A percentile compares a stretch with the other conserved stretches of the same genome.
Conservation (phyloP, 192 early-diverging fungal genomes). For the Coemansia sp. region DNA sequence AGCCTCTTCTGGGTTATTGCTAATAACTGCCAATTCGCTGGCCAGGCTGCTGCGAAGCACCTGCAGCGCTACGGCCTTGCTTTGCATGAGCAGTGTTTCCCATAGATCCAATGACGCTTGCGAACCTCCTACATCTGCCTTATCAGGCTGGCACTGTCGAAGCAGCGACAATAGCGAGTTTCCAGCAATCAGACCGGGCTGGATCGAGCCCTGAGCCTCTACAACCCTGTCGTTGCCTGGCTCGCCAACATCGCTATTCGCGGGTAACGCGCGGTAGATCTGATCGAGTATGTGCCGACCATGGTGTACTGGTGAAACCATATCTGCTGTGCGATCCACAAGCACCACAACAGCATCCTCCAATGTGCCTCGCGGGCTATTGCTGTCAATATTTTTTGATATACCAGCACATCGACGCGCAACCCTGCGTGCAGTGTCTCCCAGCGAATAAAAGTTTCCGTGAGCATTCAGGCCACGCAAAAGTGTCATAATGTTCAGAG, state of each 20-base stretch:
- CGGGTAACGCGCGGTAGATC: constrained; percentile 18
- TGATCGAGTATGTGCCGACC: constrained; percentile 31
- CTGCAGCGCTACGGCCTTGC: constrained; percentile 30
- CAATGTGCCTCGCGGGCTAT: neutral
- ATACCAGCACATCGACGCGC: constrained; percentile 34
- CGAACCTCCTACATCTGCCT: neutral
- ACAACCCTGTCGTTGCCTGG: constrained; percentile 4
- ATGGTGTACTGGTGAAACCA: constrained; percentile 39
- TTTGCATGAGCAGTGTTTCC: constrained; percentile 39
- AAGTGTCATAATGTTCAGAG: constrained; percentile 29
- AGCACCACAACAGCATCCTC: constrained; percentile 31
- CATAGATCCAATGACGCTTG: constrained; percentile 12
- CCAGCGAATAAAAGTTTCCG: constrained; percentile 42
- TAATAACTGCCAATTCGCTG: neutral
- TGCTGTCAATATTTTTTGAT: constrained; percentile 6
- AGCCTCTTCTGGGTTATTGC: neutral
- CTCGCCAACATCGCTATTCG: neutral
- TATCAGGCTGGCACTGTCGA: neutral
- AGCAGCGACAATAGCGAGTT: constrained; percentile 27
- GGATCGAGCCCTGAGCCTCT: neutral
- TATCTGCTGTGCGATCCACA: constrained; percentile 41
- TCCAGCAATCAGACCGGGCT: neutral
- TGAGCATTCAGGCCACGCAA: constrained; percentile 20
- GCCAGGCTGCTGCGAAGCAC: constrained; percentile 29
- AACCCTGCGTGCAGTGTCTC: constrained; percentile 24